Percentiles rank a stretch among this genome's conserved stretches.
phyloP scores from a whole-genome alignment of 805 yeast genomes.

The Wickerhamomyces chambardii region DNA sequence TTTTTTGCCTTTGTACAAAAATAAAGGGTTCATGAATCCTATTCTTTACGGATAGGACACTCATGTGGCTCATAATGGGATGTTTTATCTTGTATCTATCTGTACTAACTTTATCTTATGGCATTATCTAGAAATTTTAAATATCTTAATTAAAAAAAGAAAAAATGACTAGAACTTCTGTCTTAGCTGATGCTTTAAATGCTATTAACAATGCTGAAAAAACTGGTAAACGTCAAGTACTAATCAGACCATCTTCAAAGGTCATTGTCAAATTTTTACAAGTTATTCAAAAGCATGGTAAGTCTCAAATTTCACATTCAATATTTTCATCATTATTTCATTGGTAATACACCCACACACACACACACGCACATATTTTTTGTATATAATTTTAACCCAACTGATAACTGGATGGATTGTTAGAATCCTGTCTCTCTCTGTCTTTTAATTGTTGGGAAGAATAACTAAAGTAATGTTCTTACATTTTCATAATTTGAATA shows the following conservation, averaged over 20 bases:
- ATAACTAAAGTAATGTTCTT: conserved; percentile 8
- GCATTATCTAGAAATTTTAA: not conserved
- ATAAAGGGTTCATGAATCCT: conserved; percentile 44
- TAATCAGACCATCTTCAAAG: conserved; percentile 97
- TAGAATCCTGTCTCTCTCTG: conserved; percentile 87
- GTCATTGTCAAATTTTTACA: conserved; percentile 94
- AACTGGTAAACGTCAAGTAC: conserved; percentile 98
- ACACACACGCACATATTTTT: too few species aligned
- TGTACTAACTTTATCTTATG: not conserved
- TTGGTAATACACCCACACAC: too few species aligned
- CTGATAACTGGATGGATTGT: conserved; percentile 98
- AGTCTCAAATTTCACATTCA: not conserved
- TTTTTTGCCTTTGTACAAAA: conserved; percentile 2
- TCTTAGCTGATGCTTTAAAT: conserved; percentile 97
- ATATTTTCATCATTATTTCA: too few species aligned
- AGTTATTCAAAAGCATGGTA: conserved; percentile 95
- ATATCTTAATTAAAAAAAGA: not conserved
- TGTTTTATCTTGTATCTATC: not conserved
- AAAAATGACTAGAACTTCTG: conserved; percentile 95
- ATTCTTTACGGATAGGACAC: conserved; percentile 32
- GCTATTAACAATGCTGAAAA: conserved; percentile 98
- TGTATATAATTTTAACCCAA: conserved; percentile 43
- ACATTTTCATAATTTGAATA: not conserved
- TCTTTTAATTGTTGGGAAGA: conserved; percentile 98
- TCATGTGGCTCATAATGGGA: conserved; percentile 28